Percentiles rank a stretch among this genome's conserved stretches.
Evolutionary conservation across 2,329 filamentous ascomycete genomes (phyloP).

Genomic region (Mycocentrospora acerina): DNA sequence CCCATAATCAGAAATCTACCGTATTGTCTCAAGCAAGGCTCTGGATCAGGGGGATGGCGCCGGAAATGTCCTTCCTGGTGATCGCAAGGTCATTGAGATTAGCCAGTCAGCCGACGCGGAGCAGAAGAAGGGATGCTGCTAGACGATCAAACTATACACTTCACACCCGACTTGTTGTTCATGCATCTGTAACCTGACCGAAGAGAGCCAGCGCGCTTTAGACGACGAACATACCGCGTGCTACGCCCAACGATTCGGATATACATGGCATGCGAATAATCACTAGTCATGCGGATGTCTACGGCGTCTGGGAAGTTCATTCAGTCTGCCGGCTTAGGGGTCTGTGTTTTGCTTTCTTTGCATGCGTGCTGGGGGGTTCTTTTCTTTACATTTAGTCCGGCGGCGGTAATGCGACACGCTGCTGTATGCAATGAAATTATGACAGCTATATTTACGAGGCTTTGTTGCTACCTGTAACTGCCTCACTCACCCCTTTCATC

Average conservation of each 20-base stretch:
- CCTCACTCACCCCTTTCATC: no score
- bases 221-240: constrained; percentile 12
- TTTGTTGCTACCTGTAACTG: no score
- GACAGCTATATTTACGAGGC: no score
- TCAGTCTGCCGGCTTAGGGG: constrained; percentile 27
- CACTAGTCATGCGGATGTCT: constrained; percentile 38
- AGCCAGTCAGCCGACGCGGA: constrained; percentile 81
- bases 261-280: constrained; percentile 22
- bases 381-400: constrained; percentile 21
- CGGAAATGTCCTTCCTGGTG: constrained; percentile 71
- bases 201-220: constrained; percentile 3
- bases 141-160: constrained; percentile 37
- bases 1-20: constrained; percentile 81
- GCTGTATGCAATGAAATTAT: constrained; percentile 21
- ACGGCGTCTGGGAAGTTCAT: constrained; percentile 39
- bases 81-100: constrained; percentile 79
- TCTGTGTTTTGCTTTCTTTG: constrained; percentile 34
- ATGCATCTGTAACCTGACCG: constrained; percentile 4
- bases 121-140: constrained; percentile 81
- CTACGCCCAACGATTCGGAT: constrained; percentile 15
- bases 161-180: constrained; percentile 17
- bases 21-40: constrained; percentile 97
- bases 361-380: constrained; percentile 27
- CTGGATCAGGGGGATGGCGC: constrained; percentile 84
- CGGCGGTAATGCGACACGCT: constrained; percentile 34